Conservation (phyloP, 495 filamentous ascomycete genomes). For the Penicillium goetzii region DNA sequence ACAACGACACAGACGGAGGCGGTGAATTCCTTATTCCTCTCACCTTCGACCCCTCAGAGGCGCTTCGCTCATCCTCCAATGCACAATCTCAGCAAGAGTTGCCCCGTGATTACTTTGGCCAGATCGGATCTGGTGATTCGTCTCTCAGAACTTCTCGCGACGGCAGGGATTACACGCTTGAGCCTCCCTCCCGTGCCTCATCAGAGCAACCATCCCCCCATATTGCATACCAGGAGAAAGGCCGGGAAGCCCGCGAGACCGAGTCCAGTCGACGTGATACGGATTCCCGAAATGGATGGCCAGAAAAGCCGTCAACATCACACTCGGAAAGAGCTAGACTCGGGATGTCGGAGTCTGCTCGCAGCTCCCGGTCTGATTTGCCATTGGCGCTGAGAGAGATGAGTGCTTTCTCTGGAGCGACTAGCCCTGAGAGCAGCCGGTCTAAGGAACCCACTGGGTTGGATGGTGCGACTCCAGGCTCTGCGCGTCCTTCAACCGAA, state of each 20-base stretch:
- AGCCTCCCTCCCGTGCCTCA: constrained; percentile 23
- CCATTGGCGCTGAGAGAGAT: constrained; percentile 34
- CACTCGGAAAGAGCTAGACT: constrained; percentile 53
- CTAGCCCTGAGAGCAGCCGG: constrained; percentile 40
- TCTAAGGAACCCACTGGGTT: constrained; percentile 28
- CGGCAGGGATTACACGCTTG: constrained; percentile 23
- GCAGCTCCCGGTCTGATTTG: constrained; percentile 65
- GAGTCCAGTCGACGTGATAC: constrained; percentile 37
- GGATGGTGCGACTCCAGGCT: constrained; percentile 34
- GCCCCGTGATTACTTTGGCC: constrained; percentile 38
- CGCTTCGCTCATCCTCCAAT: constrained; percentile 55
- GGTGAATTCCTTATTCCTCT: constrained; percentile 90
- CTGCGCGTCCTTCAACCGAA: constrained; percentile 44
- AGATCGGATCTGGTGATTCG: constrained; percentile 25
- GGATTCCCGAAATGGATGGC: constrained; percentile 19
- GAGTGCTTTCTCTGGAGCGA: constrained; percentile 38
- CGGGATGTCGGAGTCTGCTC: constrained; percentile 64
- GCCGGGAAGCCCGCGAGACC: constrained; percentile 57
- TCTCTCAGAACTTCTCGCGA: constrained; percentile 28
- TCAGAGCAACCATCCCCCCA: constrained; percentile 67
- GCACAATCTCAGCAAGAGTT: constrained; percentile 39
- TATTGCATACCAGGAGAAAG: constrained; percentile 90
- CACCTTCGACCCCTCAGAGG: constrained; percentile 81
- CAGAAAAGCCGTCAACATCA: constrained; percentile 69
- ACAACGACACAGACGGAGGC: constrained; percentile 64